Evolutionary conservation across 2,329 filamentous ascomycete genomes (phyloP).

Genomic region (Arthrinium phaeospermum): DNA sequence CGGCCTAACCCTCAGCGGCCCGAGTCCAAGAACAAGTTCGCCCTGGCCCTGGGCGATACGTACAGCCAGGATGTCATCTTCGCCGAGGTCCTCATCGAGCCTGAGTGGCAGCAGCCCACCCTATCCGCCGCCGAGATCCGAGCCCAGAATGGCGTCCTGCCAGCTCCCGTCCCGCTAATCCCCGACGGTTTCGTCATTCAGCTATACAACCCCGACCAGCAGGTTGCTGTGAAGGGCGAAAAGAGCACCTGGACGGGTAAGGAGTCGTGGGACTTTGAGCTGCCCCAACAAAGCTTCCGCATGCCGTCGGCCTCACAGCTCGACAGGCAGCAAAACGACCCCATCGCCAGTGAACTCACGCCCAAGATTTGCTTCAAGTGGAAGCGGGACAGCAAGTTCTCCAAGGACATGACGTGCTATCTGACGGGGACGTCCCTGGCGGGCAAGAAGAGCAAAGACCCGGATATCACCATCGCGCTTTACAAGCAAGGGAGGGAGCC

Average conservation of each 20-base stretch:
- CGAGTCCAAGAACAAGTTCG: conserved; percentile 81
- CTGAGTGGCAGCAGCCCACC: conserved; percentile 84
- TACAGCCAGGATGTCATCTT: conserved; percentile 82
- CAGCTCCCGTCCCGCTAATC: conserved; percentile 72
- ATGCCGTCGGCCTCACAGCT: conserved; percentile 78
- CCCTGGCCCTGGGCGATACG: conserved; percentile 82
- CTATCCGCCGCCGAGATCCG: conserved; percentile 83
- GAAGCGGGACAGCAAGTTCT: conserved; percentile 85
- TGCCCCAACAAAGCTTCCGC: conserved; percentile 85
- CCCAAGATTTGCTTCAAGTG: conserved; percentile 86
- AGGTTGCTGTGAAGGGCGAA: conserved; percentile 72
- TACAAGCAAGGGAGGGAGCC: conserved; percentile 62
- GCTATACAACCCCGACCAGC: conserved; percentile 93
- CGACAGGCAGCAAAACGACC: conserved; percentile 73
- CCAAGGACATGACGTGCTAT: conserved; percentile 87
- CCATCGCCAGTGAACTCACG: conserved; percentile 56
- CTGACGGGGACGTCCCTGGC: conserved; percentile 78
- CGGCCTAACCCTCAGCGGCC: conserved; percentile 75
- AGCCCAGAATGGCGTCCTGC: conserved; percentile 68
- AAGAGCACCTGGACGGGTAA: conserved; percentile 80
- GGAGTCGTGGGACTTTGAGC: conserved; percentile 88
- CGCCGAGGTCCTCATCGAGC: conserved; percentile 82
- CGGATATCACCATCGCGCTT: conserved; percentile 92
- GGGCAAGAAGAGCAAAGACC: conserved; percentile 83
- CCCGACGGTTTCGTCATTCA: conserved; percentile 83